Base-by-base conservation (phyloP, 345 rosid genomes). In the Eucalyptus cloeziana region DNA sequence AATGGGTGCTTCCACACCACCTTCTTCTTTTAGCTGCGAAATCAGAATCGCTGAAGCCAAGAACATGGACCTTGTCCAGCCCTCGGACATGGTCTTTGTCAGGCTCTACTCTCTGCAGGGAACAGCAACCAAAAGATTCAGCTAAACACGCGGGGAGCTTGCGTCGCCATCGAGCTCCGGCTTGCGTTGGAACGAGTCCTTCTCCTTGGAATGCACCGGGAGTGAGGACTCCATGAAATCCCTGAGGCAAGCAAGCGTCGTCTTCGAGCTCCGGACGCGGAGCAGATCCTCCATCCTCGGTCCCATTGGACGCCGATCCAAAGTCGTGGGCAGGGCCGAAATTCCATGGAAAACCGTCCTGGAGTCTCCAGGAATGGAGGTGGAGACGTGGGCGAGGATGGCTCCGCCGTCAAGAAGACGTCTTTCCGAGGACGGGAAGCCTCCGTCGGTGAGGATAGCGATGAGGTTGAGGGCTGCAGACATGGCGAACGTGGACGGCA, bases 11-110 rank as follows among this genome's bases (percentile, higher is more conserved):
- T 52, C 87, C 43, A 43, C 12, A 49, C 64, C 67, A 31, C 81
- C 88, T 79, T 85, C 93, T 52, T 93, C 94, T 71, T 92, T 95
- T 88, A 91, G 91, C 89, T 96, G 93, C 71, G 91, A 97, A 90
- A 88, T 97, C 87, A 93, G 88, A 87, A 92, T 97, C 92, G 43
- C 91, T 64, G 93, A 94, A 92, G 99, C 98, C 86, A 96, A 93
- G 90, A 96, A 96, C 94, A 90, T 92, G 71, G 93, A 93, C 54
- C 10, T 89, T 89, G 94, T 86, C 45, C 87, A 90, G 79, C 89
- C 94, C 58, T 85, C 90, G 15, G 94, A 91, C 49, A 87, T 49
- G 81, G 86, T 96, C 85, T 96, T 97, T 86, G 94, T 96, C 62
- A 95, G 97, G 90, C 95, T 89, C 93, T 95, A 94, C 90, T 96